Base-by-base conservation (phyloP, 2,329 filamentous ascomycete species). In the Dryadomyces sulphureus region DNA sequence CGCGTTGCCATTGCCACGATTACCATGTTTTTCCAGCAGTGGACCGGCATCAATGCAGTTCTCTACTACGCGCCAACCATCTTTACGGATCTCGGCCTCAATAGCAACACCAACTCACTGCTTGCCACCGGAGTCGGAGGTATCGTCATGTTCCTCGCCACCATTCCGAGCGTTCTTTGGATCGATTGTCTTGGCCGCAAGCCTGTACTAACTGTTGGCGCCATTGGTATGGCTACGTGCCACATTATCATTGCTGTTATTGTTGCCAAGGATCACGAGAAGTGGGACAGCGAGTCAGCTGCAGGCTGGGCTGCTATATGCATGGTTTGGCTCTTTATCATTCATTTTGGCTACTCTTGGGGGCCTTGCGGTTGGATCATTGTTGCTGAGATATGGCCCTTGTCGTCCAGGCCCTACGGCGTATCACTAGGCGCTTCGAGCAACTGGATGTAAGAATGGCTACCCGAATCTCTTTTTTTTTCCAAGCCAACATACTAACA, bases 341-440 rank as follows among this genome's bases (percentile, higher is more conserved):
- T 84, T 25, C 74, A 83, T 60, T 88, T 88, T 55, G 84, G 79
- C 25, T 86, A 84, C 57, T 78, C 73, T 0, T 88, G 82, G 82
- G 80, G 81, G 0, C 82, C 81, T 2, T 81, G 77, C 54, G 73
- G 78, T 0, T 87, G 83, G 83, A 83, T 85, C 49, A 69, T 88
- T 46, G 72, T 85, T 1, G 75, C 80, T 2, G 83, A 87, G 61
- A 76, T 88, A 38, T 88, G 79, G 77, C 83, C 82, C 0, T 62
- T 86, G 5, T 79, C 73, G 48, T 77, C 77, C 9, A 72, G 81
- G 2, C 73, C 83, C 1, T 84, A 86, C 49, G 83, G 82, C 36
- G 80, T 83, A 12, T 70, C 81, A 0, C 64, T 88, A 0, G 81
- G 79, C 16, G 79, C 79, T 2, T 76, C 72, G 2, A 72, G 69